Conservation (phyloP, 202 grass and related monocot species). For the Miscanthus sacchariflorus region DNA sequence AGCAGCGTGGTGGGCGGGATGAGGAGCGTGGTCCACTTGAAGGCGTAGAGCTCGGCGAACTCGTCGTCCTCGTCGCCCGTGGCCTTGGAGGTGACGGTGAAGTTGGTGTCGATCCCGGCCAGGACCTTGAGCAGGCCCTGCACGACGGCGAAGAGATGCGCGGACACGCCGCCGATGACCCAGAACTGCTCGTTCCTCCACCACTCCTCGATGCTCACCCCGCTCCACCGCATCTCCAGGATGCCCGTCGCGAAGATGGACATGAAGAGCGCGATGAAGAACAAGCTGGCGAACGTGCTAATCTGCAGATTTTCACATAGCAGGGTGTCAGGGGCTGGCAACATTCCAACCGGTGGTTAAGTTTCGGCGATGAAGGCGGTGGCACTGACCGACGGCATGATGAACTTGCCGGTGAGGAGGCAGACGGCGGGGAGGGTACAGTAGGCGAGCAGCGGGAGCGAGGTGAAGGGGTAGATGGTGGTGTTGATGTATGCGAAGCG, state of each 20-base stretch:
- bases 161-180: conserved; percentile 94
- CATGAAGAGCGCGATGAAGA: conserved; percentile 97
- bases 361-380: not conserved
- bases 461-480: conserved; percentile 99
- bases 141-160: conserved; percentile 89
- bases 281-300: conserved; percentile 91
- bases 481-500: conserved; percentile 99
- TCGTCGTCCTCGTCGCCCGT: conserved; percentile 71
- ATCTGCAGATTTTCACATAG: conserved; percentile 53
- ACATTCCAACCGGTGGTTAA: not conserved
- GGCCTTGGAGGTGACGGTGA: conserved; percentile 96
- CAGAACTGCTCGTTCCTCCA: conserved; percentile 99
- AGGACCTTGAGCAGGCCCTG: conserved; percentile 96
- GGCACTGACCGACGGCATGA: conserved; percentile 89
- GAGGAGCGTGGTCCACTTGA: conserved; percentile 98
- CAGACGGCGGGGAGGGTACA: conserved; percentile 95
- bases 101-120: conserved; percentile 89
- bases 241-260: conserved; percentile 98
- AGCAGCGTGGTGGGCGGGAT: conserved; percentile 91
- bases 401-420: conserved; percentile 99
- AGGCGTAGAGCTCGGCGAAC: conserved; percentile 83
- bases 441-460: conserved; percentile 91
- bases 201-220: conserved; percentile 99
- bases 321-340: not conserved
- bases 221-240: conserved; percentile 90